Percentiles rank a stretch among this genome's conserved stretches.
These are phyloP conservation scores for Orobanche coerulescens DNA, from an alignment of 257 asterid species.

Conservation along the genomic window DNA sequence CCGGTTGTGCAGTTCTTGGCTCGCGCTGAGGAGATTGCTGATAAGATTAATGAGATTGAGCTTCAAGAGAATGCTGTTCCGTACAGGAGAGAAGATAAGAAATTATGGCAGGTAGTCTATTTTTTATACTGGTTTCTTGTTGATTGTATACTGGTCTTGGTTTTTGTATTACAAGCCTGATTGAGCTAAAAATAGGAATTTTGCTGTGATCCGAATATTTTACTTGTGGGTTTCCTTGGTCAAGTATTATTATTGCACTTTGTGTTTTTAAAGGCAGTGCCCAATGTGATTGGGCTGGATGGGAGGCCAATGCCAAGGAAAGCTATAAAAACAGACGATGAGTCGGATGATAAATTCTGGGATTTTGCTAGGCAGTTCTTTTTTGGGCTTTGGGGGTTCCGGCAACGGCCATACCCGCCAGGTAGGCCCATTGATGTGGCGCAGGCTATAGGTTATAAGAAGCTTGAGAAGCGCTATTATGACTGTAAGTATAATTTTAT, in stretches of 20 bases:
- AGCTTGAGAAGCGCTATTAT: conserved; percentile 70
- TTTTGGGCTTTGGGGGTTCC: conserved; percentile 97
- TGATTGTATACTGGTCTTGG: conserved; percentile 13
- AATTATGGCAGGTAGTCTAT: conserved; percentile 64
- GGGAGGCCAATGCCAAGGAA: conserved; percentile 99
- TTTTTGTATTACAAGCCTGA: conserved; percentile 3
- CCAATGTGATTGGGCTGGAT: conserved; percentile 82
- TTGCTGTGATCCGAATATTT: no score
- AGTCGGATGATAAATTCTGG: conserved; percentile 92
- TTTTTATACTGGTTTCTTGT: background rate
- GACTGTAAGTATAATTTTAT: conserved; percentile 98
- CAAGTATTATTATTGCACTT: conserved; percentile 13
- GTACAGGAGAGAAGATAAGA: conserved; percentile 59
- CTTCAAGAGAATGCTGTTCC: conserved; percentile 64
- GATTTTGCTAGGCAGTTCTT: conserved; percentile 92
- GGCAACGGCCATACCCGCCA: conserved; percentile 91
- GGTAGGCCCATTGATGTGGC: conserved; percentile 89
- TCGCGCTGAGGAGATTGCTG: conserved; percentile 76
- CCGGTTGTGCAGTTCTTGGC: conserved; percentile 73
- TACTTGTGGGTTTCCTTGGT: background rate
- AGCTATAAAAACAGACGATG: conserved; percentile 48
- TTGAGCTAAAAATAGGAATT: no score
- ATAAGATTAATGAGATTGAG: conserved; percentile 64
- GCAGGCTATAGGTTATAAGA: conserved; percentile 93
- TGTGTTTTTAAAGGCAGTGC: conserved; percentile 65